Evolutionary conservation across 2,329 filamentous ascomycete genomes (phyloP).

Genomic region (Talaromyces sp.): DNA sequence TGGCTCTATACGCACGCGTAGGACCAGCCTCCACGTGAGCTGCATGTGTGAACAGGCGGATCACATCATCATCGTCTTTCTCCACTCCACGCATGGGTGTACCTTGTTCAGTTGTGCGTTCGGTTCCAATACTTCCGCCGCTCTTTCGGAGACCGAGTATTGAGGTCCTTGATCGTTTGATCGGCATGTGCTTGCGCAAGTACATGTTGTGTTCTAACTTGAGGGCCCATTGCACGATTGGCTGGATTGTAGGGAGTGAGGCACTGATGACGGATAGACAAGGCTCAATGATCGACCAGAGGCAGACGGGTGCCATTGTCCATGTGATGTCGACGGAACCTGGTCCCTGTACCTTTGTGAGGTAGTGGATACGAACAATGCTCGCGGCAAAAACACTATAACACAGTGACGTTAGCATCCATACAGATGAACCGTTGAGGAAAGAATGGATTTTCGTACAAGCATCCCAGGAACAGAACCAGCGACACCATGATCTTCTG

Average conservation of each 20-base stretch:
- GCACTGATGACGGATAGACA: conserved; percentile 13
- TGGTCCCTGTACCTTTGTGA: conserved; percentile 2
- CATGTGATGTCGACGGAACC: conserved; percentile 6
- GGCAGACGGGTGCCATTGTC: conserved; percentile 10
- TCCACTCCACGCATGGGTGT: neutral
- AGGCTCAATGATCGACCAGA: conserved; percentile 17
- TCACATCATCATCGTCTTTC: neutral
- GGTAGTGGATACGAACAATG: conserved; percentile 10
- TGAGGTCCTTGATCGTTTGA: neutral
- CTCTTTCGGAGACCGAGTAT: neutral
- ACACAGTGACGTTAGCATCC: neutral
- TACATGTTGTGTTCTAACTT: conserved; percentile 5
- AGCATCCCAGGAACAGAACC: conserved; percentile 8
- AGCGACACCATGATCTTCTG: conserved; percentile 11
- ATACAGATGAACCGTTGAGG: neutral
- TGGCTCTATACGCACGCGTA: neutral
- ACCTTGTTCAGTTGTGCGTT: neutral
- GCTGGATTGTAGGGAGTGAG: conserved; percentile 13
- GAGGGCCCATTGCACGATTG: conserved; percentile 17
- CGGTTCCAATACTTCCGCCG: neutral
- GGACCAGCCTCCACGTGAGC: conserved; percentile 3
- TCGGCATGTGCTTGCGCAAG: neutral
- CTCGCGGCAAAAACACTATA: conserved; percentile 13
- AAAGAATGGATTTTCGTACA: neutral
- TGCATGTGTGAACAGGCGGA: conserved; percentile 3